phyloP scores from a whole-genome alignment of 352 stramenopile genomes.

The Ochromonadaceae sp. region DNA sequence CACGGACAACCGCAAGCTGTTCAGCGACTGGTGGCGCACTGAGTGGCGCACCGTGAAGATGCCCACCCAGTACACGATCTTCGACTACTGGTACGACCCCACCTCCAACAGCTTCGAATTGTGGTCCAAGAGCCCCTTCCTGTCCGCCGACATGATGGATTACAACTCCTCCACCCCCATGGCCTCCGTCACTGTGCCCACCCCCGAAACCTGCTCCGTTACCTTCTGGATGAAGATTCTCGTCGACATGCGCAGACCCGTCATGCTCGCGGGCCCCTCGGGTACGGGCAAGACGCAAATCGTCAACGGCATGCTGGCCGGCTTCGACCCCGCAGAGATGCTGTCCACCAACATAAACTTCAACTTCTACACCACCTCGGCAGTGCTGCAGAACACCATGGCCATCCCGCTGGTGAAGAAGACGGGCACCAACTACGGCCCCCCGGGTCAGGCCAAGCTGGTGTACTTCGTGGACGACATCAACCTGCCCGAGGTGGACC shows the following conservation, averaged over 20 bases:
- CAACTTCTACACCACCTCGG: constrained; percentile 90
- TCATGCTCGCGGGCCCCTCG: constrained; percentile 81
- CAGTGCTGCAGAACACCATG: constrained; percentile 78
- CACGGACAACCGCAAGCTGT: constrained; percentile 76
- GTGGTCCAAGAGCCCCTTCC: constrained; percentile 86
- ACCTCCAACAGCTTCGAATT: constrained; percentile 72
- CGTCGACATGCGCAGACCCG: constrained; percentile 61
- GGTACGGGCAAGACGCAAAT: constrained; percentile 86
- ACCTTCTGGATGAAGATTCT: constrained; percentile 86
- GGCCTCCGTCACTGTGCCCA: constrained; percentile 70
- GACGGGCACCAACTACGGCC: constrained; percentile 74
- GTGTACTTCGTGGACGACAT: constrained; percentile 94
- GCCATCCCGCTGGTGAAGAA: constrained; percentile 81
- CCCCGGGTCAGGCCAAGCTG: constrained; percentile 70
- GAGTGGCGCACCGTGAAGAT: constrained; percentile 90
- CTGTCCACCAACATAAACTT: constrained; percentile 83
- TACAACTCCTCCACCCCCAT: constrained; percentile 42
- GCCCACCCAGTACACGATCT: constrained; percentile 80
- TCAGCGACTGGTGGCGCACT: constrained; percentile 85
- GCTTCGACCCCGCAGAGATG: constrained; percentile 63
- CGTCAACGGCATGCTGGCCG: constrained; percentile 81
- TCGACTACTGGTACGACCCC: constrained; percentile 90
- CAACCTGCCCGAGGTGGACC: constrained; percentile 83
- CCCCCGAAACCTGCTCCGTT: constrained; percentile 80
- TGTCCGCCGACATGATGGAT: constrained; percentile 53